Evolutionary conservation across 2,329 filamentous ascomycete genomes (phyloP).

Genomic region (Aspergillus aculeatus): DNA sequence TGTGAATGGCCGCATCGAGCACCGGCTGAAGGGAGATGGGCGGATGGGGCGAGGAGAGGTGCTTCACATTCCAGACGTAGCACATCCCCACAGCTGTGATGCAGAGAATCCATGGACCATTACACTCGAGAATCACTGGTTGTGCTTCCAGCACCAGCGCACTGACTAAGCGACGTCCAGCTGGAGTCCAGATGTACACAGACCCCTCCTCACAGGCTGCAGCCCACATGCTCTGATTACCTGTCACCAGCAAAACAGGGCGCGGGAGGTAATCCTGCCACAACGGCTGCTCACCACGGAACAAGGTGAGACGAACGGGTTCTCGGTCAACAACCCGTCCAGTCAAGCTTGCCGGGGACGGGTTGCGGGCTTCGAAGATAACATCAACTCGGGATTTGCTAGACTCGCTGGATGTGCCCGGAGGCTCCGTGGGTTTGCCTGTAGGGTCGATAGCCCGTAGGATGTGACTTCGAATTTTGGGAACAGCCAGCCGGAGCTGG

Average conservation of each 20-base stretch:
- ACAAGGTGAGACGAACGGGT: slow-evolving; percentile 78
- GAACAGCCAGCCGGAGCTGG: slow-evolving; percentile 82
- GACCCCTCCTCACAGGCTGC: slow-evolving; percentile 91
- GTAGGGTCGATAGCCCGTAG: slow-evolving; percentile 69
- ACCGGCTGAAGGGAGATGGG: slow-evolving; percentile 86
- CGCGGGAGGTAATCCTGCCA: slow-evolving; percentile 95
- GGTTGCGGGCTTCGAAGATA: slow-evolving; percentile 86
- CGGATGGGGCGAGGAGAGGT: slow-evolving; percentile 79
- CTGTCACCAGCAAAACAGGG: slow-evolving; percentile 84
- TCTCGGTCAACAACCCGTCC: slow-evolving; percentile 67
- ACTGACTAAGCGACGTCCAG: slow-evolving; percentile 80
- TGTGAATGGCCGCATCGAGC: slow-evolving; percentile 79
- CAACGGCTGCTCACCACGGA: slow-evolving; percentile 73
- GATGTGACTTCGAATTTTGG: slow-evolving; percentile 80
- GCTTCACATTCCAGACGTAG: slow-evolving; percentile 90
- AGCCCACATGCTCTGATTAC: slow-evolving; percentile 87
- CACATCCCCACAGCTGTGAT: slow-evolving; percentile 85
- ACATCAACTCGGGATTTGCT: slow-evolving; percentile 63
- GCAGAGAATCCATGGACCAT: slow-evolving; percentile 84
- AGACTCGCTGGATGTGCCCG: slow-evolving; percentile 35
- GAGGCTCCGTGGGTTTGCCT: slow-evolving; percentile 46
- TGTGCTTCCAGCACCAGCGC: slow-evolving; percentile 86
- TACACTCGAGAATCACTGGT: slow-evolving; percentile 87
- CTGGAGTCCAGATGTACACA: slow-evolving; percentile 87
- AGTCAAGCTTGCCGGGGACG: slow-evolving; percentile 59